Evolutionary conservation across 2,329 filamentous ascomycete species (phyloP).

Genomic region (Escovopsis sp.): DNA sequence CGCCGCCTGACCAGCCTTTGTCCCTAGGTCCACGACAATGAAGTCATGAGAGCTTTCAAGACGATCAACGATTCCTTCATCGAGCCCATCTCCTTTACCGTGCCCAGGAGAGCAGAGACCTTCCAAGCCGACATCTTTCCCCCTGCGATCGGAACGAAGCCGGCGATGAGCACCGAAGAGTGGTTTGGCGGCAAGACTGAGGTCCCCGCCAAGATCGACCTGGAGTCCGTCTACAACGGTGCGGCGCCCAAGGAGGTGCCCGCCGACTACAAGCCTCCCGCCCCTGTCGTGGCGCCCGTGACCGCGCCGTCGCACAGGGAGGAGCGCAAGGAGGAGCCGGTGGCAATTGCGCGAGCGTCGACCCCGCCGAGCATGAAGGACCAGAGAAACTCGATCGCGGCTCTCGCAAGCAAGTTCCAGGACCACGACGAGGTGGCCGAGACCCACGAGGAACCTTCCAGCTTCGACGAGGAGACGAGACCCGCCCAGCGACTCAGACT

Average conservation of each 20-base stretch:
- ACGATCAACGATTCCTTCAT: slow-evolving; percentile 90
- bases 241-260: slow-evolving; percentile 63
- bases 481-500: slow-evolving; percentile 46
- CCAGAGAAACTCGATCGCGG: slow-evolving; percentile 74
- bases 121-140: slow-evolving; percentile 98
- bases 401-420: slow-evolving; percentile 73
- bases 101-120: slow-evolving; percentile 79
- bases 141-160: slow-evolving; percentile 63
- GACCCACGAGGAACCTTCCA: slow-evolving; percentile 53
- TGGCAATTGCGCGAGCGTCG: slow-evolving; percentile 26
- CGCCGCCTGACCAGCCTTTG: slow-evolving; percentile 27
- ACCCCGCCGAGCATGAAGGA: slow-evolving; percentile 60
- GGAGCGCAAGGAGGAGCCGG: slow-evolving; percentile 31
- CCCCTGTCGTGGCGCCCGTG: slow-evolving; percentile 27
- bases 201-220: slow-evolving; percentile 78
- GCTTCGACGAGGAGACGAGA: slow-evolving; percentile 75
- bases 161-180: slow-evolving; percentile 64
- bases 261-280: slow-evolving; percentile 47
- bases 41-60: slow-evolving; percentile 91
- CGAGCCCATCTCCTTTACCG: slow-evolving; percentile 94
- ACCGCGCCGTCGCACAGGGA: slow-evolving; percentile 24
- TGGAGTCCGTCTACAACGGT: slow-evolving; percentile 84
- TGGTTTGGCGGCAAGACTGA: slow-evolving; percentile 79
- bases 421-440: slow-evolving; percentile 55
- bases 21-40: slow-evolving; percentile 84